Evolutionary conservation across 1,284 basidiomycete species (phyloP).

Genomic region (Sanghuangporus sanghuang): DNA sequence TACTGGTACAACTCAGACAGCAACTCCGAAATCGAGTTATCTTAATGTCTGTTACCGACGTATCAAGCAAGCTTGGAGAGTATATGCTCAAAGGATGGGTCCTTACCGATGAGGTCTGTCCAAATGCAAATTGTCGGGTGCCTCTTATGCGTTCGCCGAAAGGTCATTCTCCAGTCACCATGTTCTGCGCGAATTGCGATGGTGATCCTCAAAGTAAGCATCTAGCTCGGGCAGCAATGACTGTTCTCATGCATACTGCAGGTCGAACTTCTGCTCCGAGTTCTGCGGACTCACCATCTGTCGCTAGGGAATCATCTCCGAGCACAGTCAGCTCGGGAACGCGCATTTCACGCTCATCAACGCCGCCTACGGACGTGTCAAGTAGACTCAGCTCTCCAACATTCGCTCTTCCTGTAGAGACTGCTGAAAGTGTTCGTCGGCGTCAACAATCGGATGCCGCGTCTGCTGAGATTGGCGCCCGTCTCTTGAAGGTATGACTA

Average conservation of each 20-base stretch:
- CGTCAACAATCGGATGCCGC: conserved; percentile 77
- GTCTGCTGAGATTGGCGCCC: conserved; percentile 69
- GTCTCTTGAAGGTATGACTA: conserved; percentile 46
- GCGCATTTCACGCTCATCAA: conserved; percentile 54
- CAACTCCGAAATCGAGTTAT: background rate
- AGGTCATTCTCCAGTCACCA: conserved; percentile 36
- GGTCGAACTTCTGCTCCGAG: background rate
- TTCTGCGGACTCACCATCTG: background rate
- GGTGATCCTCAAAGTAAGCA: conserved; percentile 30
- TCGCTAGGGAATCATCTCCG: conserved; percentile 31
- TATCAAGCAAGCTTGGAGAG: conserved; percentile 57
- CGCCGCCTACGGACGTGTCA: conserved; percentile 69
- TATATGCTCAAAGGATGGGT: conserved; percentile 80
- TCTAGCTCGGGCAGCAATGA: background rate
- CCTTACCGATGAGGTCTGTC: conserved; percentile 60
- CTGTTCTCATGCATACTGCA: background rate
- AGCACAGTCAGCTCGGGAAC: conserved; percentile 41
- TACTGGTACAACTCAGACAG: background rate
- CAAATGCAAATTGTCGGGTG: conserved; percentile 47
- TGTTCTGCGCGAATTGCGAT: conserved; percentile 64
- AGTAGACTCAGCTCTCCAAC: conserved; percentile 52
- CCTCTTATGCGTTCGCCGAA: conserved; percentile 67
- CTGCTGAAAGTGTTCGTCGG: conserved; percentile 56
- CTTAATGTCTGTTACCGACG: conserved; percentile 45
- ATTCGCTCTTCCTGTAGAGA: conserved; percentile 56